Evolutionary conservation across 345 rosid genomes (phyloP).

Genomic region (Sonneratia caseolaris): DNA sequence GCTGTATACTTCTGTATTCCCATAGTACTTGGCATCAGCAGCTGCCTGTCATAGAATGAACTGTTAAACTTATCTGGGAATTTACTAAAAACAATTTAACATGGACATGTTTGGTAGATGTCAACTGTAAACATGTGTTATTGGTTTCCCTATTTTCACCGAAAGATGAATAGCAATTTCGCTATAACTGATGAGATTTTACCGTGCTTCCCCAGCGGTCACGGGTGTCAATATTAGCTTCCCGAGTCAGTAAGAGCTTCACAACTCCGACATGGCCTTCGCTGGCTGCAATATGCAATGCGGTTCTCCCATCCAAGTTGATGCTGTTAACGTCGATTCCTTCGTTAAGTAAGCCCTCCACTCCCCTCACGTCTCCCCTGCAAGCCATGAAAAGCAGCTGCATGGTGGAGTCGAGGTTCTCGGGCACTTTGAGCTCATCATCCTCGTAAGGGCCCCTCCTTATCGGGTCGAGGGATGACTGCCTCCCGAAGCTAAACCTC

Average conservation of each 20-base stretch:
- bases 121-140: too few species aligned
- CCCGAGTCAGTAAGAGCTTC: slow-evolving; percentile 45
- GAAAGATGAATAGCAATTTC: background rate
- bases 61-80: background rate
- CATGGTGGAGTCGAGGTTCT: slow-evolving; percentile 90
- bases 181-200: background rate
- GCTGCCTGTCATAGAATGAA: slow-evolving; percentile 48
- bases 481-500: slow-evolving; percentile 78
- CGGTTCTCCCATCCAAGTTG: slow-evolving; percentile 93
- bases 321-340: slow-evolving; percentile 83
- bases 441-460: slow-evolving; percentile 43
- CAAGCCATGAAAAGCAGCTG: slow-evolving; percentile 84
- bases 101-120: too few species aligned
- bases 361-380: slow-evolving; percentile 60
- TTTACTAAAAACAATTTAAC: too few species aligned
- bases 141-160: too few species aligned
- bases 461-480: slow-evolving; percentile 77
- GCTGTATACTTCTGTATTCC: slow-evolving; percentile 65
- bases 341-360: slow-evolving; percentile 59
- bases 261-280: slow-evolving; percentile 83
- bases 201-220: slow-evolving; percentile 99
- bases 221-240: slow-evolving; percentile 85
- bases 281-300: slow-evolving; percentile 86
- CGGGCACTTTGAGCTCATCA: slow-evolving; percentile 59
- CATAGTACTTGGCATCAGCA: slow-evolving; percentile 85